Percentiles rank a stretch among this genome's conserved stretches.
Conservation (phyloP, 805 yeast genomes). For the Dipodascopsis uninucleata region DNA sequence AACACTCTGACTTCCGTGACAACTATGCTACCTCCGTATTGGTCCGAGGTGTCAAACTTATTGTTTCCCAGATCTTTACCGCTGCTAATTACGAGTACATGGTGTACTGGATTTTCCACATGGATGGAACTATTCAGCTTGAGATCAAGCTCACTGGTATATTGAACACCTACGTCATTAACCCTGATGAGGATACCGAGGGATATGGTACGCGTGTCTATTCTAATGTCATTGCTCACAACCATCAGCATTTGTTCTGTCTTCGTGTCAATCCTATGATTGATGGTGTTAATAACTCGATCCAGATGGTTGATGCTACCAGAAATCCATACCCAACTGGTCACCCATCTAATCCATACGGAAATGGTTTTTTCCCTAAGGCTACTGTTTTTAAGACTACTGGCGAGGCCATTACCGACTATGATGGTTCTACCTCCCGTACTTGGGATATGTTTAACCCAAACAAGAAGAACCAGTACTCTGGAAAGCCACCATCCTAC, state of each 20-base stretch:
- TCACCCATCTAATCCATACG: slow-evolving; percentile 66
- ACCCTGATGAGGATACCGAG: slow-evolving; percentile 60
- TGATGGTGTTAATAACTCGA: slow-evolving; percentile 76
- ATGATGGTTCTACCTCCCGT: slow-evolving; percentile 60
- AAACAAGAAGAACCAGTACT: slow-evolving; percentile 57
- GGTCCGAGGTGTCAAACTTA: slow-evolving; percentile 69
- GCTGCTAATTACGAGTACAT: slow-evolving; percentile 86
- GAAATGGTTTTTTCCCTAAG: slow-evolving; percentile 69
- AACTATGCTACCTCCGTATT: slow-evolving; percentile 69
- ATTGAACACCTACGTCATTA: slow-evolving; percentile 65
- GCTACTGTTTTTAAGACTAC: slow-evolving; percentile 66
- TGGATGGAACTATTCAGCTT: slow-evolving; percentile 77
- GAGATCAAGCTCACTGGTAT: slow-evolving; percentile 81
- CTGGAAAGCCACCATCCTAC: slow-evolving; percentile 72
- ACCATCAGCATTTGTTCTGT: slow-evolving; percentile 80
- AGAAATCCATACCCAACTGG: slow-evolving; percentile 60
- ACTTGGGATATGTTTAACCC: slow-evolving; percentile 80
- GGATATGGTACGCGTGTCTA: slow-evolving; percentile 81
- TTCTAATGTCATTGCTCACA: slow-evolving; percentile 78
- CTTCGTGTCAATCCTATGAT: slow-evolving; percentile 75
- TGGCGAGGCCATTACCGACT: slow-evolving; percentile 53
- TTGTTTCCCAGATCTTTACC: slow-evolving; percentile 76
- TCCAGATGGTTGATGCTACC: slow-evolving; percentile 61
- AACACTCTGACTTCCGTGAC: slow-evolving; percentile 83
- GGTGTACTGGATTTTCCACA: slow-evolving; percentile 76